A percentile compares a stretch with the other conserved stretches of the same genome.
phyloP scores from a whole-genome alignment of 441 rosid species.

The Corymbia calophylla region DNA sequence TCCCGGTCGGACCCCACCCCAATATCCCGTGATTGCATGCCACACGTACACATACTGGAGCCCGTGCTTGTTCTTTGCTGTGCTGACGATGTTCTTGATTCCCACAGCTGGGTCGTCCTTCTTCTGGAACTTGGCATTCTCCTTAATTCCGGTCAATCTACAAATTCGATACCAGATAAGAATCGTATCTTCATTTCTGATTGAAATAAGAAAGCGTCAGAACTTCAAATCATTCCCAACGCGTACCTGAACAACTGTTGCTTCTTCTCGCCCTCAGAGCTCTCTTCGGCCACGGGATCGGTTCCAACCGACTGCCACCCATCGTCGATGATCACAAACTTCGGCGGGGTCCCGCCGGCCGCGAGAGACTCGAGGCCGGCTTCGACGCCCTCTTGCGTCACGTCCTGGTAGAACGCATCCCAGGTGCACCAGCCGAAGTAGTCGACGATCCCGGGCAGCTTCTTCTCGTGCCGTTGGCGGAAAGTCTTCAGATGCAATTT shows the following conservation, averaged over 20 bases:
- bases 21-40: constrained; percentile 94
- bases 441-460: constrained; percentile 72
- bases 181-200: not conserved
- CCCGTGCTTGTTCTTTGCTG: constrained; percentile 58
- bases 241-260: constrained; percentile 28
- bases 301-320: constrained; percentile 88
- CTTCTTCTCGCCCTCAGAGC: constrained; percentile 1
- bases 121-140: constrained; percentile 66
- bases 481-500: constrained; percentile 60
- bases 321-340: constrained; percentile 85
- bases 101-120: constrained; percentile 62
- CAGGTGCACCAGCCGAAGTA: constrained; percentile 99
- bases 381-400: constrained; percentile 86
- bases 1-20: constrained; percentile 95
- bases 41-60: constrained; percentile 81
- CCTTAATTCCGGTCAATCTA: constrained; percentile 58
- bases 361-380: constrained; percentile 57
- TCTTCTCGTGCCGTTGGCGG: constrained; percentile 85
- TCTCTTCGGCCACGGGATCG: constrained; percentile 16
- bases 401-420: constrained; percentile 96
- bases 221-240: not conserved
- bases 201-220: not conserved
- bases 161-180: not conserved
- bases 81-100: constrained; percentile 54
- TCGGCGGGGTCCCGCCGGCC: constrained; percentile 73